Evolutionary conservation across 2,329 filamentous ascomycete genomes (phyloP), one percentile per base, ranked within the genome.

Genomic region (Metarhizium humberi): DNA sequence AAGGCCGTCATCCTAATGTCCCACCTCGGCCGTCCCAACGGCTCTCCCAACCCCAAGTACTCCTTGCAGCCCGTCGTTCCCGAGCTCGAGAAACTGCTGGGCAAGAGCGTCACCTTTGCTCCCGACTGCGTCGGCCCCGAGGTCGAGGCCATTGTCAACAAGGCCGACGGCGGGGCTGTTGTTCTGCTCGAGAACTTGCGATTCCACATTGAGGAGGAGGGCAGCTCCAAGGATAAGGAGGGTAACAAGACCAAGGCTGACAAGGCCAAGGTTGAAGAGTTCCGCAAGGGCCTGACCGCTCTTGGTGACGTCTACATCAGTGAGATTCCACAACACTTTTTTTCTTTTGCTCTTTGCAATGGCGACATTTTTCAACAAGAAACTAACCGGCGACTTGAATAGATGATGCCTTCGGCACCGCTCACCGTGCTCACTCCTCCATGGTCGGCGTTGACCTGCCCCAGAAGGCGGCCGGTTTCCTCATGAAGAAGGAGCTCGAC

Each of bases 401-500:
- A 95, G 90, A 99, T 76, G 94, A 99, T 69, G 94, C 95, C 60
- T 99, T 99, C 72, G 94, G 94, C 74, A 99, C 94, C 59, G 94
- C 94, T 58, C 94, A 99, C 81, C 90, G 94, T 73, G 94, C 90
- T 51, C 94, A 99, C 84, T 96, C 91, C 74, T 97, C 92, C 73
- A 99, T 99, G 94, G 94, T 99, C 67, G 94, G 94, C 68, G 82
- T 96, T 61, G 85, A 96, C 63, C 87, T 99, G 51, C 92, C 92
- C 64, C 90, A 97, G 74, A 96, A 96, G 81, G 94, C 94, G 10
- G 90, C 92, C 56, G 94, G 94, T 60, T 99, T 96, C 86, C 85
- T 99, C 68, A 91, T 99, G 81, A 99, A 99, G 88, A 99, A 97
- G 82, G 94, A 99, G 77, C 88, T 99, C 60, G 94, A 99, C 71